Evolutionary conservation across 2,329 filamentous ascomycete genomes (phyloP).

Genomic region (Ophiostoma perfectum): DNA sequence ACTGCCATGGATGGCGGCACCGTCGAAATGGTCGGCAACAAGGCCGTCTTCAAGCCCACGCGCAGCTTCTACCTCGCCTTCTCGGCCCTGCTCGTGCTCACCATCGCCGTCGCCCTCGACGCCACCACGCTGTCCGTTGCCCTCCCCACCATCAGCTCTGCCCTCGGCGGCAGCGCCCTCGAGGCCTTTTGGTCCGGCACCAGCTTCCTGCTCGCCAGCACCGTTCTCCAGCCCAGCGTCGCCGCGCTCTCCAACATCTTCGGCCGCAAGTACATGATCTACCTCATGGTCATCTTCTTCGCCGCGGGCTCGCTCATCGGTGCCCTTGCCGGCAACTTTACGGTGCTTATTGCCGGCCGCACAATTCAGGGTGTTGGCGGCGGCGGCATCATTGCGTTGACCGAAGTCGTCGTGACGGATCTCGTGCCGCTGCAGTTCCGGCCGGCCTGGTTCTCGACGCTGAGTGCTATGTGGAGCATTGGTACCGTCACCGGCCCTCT

Average conservation of each 20-base stretch:
- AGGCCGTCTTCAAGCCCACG: constrained; percentile 32
- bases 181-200: constrained; percentile 69
- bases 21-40: constrained; percentile 26
- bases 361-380: constrained; percentile 36
- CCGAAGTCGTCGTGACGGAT: constrained; percentile 36
- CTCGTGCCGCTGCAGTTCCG: constrained; percentile 29
- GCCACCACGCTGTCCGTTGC: constrained; percentile 61
- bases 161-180: constrained; percentile 48
- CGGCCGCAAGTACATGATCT: constrained; percentile 28
- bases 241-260: constrained; percentile 28
- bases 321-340: constrained; percentile 31
- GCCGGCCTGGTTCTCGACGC: constrained; percentile 28
- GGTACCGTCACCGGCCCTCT: constrained; percentile 28
- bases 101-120: constrained; percentile 59
- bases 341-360: constrained; percentile 34
- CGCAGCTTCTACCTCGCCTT: constrained; percentile 45
- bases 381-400: constrained; percentile 35
- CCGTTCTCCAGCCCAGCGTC: constrained; percentile 50
- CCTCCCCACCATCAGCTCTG: constrained; percentile 46
- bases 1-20: constrained; percentile 21
- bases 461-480: constrained; percentile 27
- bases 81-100: constrained; percentile 47
- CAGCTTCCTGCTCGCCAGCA: constrained; percentile 61
- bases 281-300: constrained; percentile 23
- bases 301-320: constrained; percentile 31